Percentiles rank a stretch among this genome's conserved stretches.
phyloP scores from a whole-genome alignment of 1,284 basidiomycete genomes.

The Ustilago shanxiensis region DNA sequence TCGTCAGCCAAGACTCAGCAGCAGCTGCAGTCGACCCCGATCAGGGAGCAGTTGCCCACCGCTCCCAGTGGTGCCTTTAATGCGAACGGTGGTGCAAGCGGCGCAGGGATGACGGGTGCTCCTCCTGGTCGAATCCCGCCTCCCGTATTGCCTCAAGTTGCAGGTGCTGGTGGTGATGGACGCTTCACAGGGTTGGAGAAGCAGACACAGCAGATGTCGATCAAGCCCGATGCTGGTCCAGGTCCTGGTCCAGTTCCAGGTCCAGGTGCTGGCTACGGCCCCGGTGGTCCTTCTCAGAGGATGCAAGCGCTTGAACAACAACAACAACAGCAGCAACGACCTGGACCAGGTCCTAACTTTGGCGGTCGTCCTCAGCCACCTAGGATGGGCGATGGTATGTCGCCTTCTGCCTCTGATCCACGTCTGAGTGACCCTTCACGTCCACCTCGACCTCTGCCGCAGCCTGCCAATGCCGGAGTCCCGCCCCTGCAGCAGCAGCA shows the following conservation, averaged over 20 bases:
- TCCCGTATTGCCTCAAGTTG: conserved; percentile 30
- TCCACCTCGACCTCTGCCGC: conserved; percentile 51
- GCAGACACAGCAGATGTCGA: conserved; percentile 60
- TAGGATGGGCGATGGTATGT: conserved; percentile 25
- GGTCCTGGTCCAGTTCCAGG: background rate
- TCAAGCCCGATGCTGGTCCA: conserved; percentile 18
- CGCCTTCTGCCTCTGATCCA: conserved; percentile 20
- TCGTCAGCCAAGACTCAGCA: conserved; percentile 52
- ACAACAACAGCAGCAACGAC: conserved; percentile 37
- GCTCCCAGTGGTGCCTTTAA: conserved; percentile 9
- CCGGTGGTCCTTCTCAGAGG: conserved; percentile 21
- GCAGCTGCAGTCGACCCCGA: conserved; percentile 16
- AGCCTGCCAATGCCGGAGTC: conserved; percentile 27
- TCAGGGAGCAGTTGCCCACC: conserved; percentile 17
- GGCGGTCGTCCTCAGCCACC: conserved; percentile 37
- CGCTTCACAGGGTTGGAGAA: conserved; percentile 53
- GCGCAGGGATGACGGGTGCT: conserved; percentile 20
- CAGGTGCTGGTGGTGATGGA: conserved; percentile 21
- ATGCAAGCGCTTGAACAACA: conserved; percentile 40
- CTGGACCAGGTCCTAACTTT: conserved; percentile 34
- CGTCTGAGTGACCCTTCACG: conserved; percentile 43
- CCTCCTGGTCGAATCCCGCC: conserved; percentile 37
- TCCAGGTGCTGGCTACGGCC: conserved; percentile 11
- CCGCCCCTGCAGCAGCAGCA: conserved; percentile 45
- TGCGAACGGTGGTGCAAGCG: conserved; percentile 20